Evolutionary conservation across 1,284 basidiomycete species (phyloP).

Genomic region (Violaceomyces palustris): DNA sequence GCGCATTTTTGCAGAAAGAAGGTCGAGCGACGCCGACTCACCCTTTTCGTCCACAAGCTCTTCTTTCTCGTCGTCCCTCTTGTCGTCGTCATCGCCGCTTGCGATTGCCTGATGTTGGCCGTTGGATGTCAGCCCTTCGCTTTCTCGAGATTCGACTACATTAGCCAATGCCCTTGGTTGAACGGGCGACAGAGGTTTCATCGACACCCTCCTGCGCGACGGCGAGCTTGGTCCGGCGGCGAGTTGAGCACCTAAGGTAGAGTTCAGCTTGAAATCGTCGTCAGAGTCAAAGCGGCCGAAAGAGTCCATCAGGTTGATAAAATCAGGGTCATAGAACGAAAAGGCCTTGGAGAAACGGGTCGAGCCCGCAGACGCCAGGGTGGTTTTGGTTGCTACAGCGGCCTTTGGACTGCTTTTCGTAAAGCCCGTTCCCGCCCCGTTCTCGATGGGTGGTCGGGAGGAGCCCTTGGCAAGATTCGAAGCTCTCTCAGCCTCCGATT

Average conservation of each 20-base stretch:
- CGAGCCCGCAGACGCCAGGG: conserved; percentile 10
- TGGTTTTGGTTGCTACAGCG: not conserved
- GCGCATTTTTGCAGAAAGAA: conserved; percentile 56
- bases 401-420: not conserved
- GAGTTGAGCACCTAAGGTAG: no score
- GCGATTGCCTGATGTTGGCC: no score
- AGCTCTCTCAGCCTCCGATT: no score
- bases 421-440: not conserved
- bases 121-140: no score
- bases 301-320: conserved; percentile 58
- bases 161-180: no score
- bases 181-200: no score
- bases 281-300: conserved; percentile 44
- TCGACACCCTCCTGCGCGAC: no score
- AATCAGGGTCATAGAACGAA: conserved; percentile 72
- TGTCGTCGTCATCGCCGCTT: no score
- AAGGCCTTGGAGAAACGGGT: conserved; percentile 57
- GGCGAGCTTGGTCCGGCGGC: not conserved
- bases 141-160: no score
- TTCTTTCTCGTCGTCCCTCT: conserved; percentile 11
- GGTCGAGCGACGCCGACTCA: conserved; percentile 17
- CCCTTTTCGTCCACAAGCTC: conserved; percentile 15
- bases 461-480: no score
- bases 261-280: conserved; percentile 18
- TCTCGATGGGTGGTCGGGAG: no score